Base-by-base conservation (phyloP, 2,329 filamentous ascomycete species). In the Diaporthe sp. region DNA sequence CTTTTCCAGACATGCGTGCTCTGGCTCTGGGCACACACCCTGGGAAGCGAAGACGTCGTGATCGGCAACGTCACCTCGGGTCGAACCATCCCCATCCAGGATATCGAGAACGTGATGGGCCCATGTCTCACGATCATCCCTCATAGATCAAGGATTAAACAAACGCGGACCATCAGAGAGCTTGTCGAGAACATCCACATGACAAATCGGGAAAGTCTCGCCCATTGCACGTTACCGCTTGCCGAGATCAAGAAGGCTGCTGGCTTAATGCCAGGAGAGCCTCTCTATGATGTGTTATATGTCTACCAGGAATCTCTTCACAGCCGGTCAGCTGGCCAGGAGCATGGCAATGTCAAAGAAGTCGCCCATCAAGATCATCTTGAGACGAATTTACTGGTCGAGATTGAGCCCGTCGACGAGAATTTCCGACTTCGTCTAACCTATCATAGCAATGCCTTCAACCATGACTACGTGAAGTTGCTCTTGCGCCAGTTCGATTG, bases 61-160 rank as follows among this genome's bases (percentile, higher is more conserved):
- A 89, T 98, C 53, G 96, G 96, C 0, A 93, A 92, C 1, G 94
- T 98, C 5, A 94, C 94, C 17, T 98, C 95, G 13, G 95, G 95
- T 2, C 89, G 96, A 73, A 95, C 93, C 1, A 83, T 95, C n/a
- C 90, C 94, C 0, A 82, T 98, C 3, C 81, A 87, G 5, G 90
- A 88, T 0, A 91, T 98, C 46, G 95, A 98, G 77, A 86, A 89
- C 1, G 89, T 96, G 4, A 86, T 96, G 74, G 96, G 96, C 0
- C 96, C 96, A 13, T 97, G 94, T 79, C 92, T 98, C 69, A 87
- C 92, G 1, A 93, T 94, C 0, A 83, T 97, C 9, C 96, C 96
- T 2, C 85, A 95, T 1, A 89, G 95, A n/a, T 83, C 93, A 5
- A 87, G 94, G 75, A 79, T 93, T 0, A 84, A 85, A 1, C 85